These are phyloP conservation scores for Aspergillus persii DNA, from an alignment of 2,329 filamentous ascomycete species.

Conservation along the genomic window DNA sequence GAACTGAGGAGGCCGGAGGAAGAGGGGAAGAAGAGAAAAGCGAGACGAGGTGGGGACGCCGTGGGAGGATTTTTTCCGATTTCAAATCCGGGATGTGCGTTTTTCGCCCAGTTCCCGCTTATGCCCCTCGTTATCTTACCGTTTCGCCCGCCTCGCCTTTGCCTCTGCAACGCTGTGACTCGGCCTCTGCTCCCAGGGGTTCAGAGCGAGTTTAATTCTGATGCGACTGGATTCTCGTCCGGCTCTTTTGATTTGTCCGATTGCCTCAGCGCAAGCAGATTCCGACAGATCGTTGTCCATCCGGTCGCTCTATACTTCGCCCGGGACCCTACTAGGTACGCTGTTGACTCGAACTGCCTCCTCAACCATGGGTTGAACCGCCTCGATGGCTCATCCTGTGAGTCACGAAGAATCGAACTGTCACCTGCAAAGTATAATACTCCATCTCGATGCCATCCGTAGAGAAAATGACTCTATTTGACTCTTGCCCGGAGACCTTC, in stretches of 20 bases:
- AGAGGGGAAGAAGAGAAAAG: constrained; percentile 22
- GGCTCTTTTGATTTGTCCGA: neutral
- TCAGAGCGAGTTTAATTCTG: neutral
- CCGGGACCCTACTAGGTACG: too few relatives aligned
- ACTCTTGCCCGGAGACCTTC: too few relatives aligned
- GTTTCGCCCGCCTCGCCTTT: neutral
- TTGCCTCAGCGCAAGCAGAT: neutral
- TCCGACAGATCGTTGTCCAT: neutral
- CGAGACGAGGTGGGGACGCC: constrained; percentile 26
- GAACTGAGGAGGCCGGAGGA: constrained; percentile 25
- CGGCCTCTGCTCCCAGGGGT: neutral
- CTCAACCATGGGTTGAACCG: neutral
- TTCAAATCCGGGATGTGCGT: constrained; percentile 29
- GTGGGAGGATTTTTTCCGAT: constrained; percentile 29
- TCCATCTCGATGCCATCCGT: neutral
- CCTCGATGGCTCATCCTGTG: neutral
- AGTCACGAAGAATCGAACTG: neutral
- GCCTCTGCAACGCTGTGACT: too few relatives aligned
- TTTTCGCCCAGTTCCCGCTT: constrained; percentile 19
- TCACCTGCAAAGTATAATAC: neutral
- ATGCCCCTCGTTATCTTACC: constrained; percentile 12
- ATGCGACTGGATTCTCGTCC: neutral
- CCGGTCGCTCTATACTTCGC: neutral
- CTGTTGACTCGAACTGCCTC: neutral
- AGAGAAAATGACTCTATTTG: neutral